A percentile compares a stretch with the other conserved stretches of the same genome.
These are phyloP conservation scores for Globisporangium abappressorium DNA, from an alignment of 352 stramenopile genomes.

Conservation along the genomic window DNA sequence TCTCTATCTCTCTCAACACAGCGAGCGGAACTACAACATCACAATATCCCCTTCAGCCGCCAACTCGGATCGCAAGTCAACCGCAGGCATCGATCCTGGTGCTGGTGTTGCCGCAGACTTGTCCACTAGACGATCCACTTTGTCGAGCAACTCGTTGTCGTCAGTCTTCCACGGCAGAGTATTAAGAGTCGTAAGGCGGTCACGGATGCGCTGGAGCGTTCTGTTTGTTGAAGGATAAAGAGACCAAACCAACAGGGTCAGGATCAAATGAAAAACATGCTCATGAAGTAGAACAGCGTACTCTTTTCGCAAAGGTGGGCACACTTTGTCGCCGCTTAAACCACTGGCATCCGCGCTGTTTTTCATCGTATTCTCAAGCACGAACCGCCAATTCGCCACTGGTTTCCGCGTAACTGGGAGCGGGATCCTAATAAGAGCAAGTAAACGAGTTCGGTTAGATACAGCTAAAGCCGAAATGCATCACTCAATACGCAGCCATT, in stretches of 20 bases:
- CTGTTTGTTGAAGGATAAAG: conserved; percentile 19
- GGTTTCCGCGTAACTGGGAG: conserved; percentile 55
- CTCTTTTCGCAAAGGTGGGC: conserved; percentile 32
- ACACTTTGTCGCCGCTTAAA: conserved; percentile 15
- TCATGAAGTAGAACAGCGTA: conserved; percentile 20
- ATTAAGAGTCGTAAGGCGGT: conserved; percentile 55
- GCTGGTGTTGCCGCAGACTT: not conserved
- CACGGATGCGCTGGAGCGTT: conserved; percentile 57
- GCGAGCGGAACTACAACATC: not conserved
- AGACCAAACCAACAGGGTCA: not conserved
- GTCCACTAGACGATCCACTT: conserved; percentile 19
- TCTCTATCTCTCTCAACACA: not conserved
- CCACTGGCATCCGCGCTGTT: not conserved
- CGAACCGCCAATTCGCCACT: conserved; percentile 70
- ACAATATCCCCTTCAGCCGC: conserved; percentile 16
- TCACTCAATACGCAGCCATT: not conserved
- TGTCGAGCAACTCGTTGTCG: conserved; percentile 46
- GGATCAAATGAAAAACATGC: not conserved
- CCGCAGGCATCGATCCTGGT: not conserved
- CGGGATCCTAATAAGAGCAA: conserved; percentile 31
- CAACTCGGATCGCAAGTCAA: not conserved
- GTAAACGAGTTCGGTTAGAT: not conserved
- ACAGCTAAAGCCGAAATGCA: not conserved
- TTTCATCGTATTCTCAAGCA: conserved; percentile 47
- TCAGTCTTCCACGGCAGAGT: conserved; percentile 44